Evolutionary conservation across 768 basidiomycete species (phyloP).

Genomic region (Auriculariales sp.): DNA sequence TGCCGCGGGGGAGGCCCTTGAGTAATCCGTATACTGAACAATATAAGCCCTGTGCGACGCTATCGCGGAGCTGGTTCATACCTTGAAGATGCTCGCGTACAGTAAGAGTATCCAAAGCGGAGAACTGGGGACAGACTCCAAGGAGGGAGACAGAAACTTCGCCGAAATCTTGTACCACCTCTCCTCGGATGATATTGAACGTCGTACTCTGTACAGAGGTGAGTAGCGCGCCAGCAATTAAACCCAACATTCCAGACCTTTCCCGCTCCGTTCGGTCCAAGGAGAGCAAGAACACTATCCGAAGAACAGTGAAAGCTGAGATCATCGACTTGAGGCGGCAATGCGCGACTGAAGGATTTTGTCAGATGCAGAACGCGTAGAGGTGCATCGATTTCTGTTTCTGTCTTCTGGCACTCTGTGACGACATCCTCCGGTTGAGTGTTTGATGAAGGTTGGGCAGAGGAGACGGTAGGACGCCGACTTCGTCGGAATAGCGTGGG

Average conservation of each 20-base stretch:
- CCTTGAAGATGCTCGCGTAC: slow-evolving; percentile 61
- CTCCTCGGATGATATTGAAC: slow-evolving; percentile 65
- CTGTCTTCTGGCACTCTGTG: slow-evolving; percentile 34
- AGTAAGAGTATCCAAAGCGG: slow-evolving; percentile 64
- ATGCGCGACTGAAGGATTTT: slow-evolving; percentile 33
- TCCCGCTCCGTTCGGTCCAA: slow-evolving; percentile 66
- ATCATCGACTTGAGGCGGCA: slow-evolving; percentile 42
- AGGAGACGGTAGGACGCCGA: slow-evolving; percentile 21
- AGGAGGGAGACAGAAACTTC: slow-evolving; percentile 64
- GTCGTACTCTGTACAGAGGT: slow-evolving; percentile 56
- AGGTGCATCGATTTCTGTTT: slow-evolving; percentile 31
- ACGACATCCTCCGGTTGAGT: slow-evolving; percentile 31
- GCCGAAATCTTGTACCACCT: slow-evolving; percentile 50
- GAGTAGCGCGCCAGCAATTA: not conserved
- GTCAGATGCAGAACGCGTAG: slow-evolving; percentile 49
- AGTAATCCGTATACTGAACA: slow-evolving; percentile 63
- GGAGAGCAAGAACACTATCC: slow-evolving; percentile 53
- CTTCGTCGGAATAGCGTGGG: not conserved
- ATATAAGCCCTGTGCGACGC: not conserved
- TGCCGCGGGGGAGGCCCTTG: slow-evolving; percentile 44
- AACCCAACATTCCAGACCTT: not conserved
- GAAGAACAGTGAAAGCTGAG: slow-evolving; percentile 52
- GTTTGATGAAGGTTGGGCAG: slow-evolving; percentile 6
- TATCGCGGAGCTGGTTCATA: not conserved
- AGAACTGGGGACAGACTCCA: slow-evolving; percentile 76